phyloP scores from a whole-genome alignment of 2,329 filamentous ascomycete species.

The Diaporthe citriasiana region DNA sequence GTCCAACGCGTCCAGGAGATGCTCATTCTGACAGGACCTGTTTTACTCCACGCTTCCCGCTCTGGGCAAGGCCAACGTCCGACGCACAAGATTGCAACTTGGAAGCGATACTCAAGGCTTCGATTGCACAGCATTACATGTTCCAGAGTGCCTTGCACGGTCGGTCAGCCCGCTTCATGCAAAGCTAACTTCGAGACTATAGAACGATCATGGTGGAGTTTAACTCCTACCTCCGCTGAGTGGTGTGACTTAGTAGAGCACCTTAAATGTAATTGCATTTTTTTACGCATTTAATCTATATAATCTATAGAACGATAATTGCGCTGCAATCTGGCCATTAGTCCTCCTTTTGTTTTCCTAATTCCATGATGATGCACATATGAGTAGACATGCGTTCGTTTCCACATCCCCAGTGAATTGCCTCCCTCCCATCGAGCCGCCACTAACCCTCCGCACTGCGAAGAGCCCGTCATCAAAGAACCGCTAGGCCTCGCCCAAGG shows the following conservation, averaged over 20 bases:
- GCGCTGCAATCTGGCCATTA: not conserved
- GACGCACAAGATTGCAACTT: no score
- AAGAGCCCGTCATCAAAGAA: not conserved
- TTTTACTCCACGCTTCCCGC: not conserved
- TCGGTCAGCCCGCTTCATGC: no score
- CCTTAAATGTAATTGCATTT: no score
- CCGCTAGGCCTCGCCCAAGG: not conserved
- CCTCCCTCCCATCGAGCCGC: not conserved
- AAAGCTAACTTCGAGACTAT: no score
- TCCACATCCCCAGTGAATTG: not conserved
- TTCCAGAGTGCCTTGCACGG: no score
- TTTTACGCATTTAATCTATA: no score
- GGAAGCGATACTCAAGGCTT: no score
- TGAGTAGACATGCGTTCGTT: not conserved
- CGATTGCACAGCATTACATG: no score
- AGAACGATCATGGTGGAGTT: no score
- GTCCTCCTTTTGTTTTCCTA: not conserved
- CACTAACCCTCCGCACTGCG: not conserved
- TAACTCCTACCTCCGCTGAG: no score
- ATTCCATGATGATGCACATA: not conserved
- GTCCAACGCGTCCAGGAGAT: not conserved
- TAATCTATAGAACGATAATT: not conserved
- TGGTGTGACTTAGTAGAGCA: no score
- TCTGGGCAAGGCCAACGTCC: not conserved
- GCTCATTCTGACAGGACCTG: not conserved